phyloP scores from a whole-genome alignment of 441 rosid genomes.

The Eutrema salsugineum region DNA sequence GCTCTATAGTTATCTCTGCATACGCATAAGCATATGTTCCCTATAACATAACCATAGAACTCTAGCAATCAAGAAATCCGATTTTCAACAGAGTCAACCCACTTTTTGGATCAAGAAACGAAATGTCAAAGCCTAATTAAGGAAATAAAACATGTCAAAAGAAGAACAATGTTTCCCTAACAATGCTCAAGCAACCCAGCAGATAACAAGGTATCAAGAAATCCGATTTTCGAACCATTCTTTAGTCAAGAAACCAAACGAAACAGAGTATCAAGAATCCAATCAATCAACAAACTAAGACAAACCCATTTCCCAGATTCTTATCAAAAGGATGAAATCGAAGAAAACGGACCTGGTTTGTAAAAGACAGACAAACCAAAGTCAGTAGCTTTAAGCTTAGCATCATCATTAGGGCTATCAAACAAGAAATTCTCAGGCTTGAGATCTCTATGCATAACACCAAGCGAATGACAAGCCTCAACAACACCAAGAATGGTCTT shows the following conservation, averaged over 20 bases:
- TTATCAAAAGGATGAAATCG: background rate
- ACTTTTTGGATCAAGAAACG: no score
- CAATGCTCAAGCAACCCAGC: background rate
- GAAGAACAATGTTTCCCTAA: background rate
- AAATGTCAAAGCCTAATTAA: background rate
- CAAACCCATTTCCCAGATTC: background rate
- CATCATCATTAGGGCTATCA: conserved; percentile 42
- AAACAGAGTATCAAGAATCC: background rate
- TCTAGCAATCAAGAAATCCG: no score
- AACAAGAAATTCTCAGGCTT: conserved; percentile 74
- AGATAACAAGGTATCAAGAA: background rate
- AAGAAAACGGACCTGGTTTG: conserved; percentile 44
- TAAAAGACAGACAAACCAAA: conserved; percentile 61
- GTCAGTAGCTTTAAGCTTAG: conserved; percentile 54
- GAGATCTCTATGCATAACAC: conserved; percentile 68
- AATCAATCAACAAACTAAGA: background rate
- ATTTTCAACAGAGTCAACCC: no score
- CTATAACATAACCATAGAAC: no score
- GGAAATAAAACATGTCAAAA: background rate
- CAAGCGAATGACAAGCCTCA: conserved; percentile 64
- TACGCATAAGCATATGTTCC: background rate
- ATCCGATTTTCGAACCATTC: background rate
- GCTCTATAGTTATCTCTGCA: no score
- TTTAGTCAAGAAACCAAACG: background rate
- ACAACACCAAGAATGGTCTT: conserved; percentile 60